These are phyloP conservation scores for Fusarium nematophilum DNA, from an alignment of 2,329 filamentous ascomycete genomes.

Conservation along the genomic window DNA sequence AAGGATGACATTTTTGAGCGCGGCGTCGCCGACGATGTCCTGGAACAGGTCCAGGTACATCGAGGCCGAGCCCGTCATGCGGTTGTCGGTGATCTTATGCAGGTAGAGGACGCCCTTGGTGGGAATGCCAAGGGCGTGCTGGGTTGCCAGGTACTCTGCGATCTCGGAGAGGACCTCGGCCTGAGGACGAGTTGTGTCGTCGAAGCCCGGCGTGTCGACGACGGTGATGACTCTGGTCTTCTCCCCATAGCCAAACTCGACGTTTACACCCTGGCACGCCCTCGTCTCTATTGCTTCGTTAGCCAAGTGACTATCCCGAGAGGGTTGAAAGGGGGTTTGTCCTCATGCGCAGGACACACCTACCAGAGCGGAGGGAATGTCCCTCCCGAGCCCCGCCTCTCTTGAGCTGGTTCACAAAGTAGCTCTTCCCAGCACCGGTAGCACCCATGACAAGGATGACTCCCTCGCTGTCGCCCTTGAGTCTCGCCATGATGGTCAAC, in stretches of 20 bases:
- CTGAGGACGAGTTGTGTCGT: conserved; percentile 9
- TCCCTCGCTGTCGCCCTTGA: conserved; percentile 12
- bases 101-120: no score
- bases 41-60: no score
- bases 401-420: conserved; percentile 21
- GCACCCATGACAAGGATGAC: conserved; percentile 13
- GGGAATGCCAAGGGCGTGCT: no score
- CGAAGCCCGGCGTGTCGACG: conserved; percentile 19
- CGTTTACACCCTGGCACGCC: no score
- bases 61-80: no score
- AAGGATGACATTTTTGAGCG: no score
- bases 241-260: conserved; percentile 4
- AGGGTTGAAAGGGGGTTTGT: no score
- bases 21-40: no score
- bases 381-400: conserved; percentile 4
- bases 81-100: no score
- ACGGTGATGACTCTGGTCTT: conserved; percentile 5
- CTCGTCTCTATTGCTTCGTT: no score
- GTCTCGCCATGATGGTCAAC: background rate
- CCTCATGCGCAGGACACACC: background rate
- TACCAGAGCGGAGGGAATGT: conserved; percentile 14
- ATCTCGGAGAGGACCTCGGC: conserved; percentile 1
- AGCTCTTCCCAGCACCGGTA: conserved; percentile 21
- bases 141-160: no score
- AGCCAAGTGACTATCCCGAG: no score